Evolutionary conservation across 176 grass and related monocot species (phyloP), one percentile per base, ranked within the genome.

Genomic region (Oropetium thomaeum): DNA sequence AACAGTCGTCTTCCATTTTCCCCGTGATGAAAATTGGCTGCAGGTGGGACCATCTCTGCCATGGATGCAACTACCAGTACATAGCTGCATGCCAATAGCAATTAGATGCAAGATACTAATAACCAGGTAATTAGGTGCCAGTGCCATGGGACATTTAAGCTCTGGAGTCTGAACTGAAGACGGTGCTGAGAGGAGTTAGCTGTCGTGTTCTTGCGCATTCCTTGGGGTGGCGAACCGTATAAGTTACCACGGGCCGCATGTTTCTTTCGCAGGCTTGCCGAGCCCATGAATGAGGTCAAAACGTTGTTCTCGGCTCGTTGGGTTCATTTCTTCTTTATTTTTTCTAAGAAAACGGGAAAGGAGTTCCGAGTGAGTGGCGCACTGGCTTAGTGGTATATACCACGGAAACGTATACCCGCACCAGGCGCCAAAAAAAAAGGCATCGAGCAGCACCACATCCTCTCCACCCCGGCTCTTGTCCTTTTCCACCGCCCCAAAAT

Each of bases 381-480:
- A 9, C 1, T 55, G 41, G 14, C 43, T 32, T 30, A 38, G 31
- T n/a, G 58, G 53, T 48, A 80, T 80, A 80, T 79, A 33, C 77
- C 79, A 41, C 67, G 67, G 68, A 52, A 49, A 40, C 31, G 43
- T 27, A 75, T 62, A 67, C 71, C 62, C 62, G 84, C 72, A 71
- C 12, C 78, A 81, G 58, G 65, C 78, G 78, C 78, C 84, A 82
- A 87, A 87, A 76, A 65, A 82, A 87, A 87, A 76, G 72, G 84
- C 58, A 78, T 87, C 69, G 58, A 67, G 67, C 60, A 7, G 67
- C 67, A 53, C 79, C 85, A 62, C 85, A 73, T 68, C 79, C 63
- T 68, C 83, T 41, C 16, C 83, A 52, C 57, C 79, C 29, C 38
- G 29, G 54, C 57, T 27, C 58, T 27, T 68, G 58, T 73, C 69